A percentile compares a stretch with the other conserved stretches of the same genome.
Conservation (phyloP, 2,329 filamentous ascomycete species). For the Scedosporium aurantiacum region DNA sequence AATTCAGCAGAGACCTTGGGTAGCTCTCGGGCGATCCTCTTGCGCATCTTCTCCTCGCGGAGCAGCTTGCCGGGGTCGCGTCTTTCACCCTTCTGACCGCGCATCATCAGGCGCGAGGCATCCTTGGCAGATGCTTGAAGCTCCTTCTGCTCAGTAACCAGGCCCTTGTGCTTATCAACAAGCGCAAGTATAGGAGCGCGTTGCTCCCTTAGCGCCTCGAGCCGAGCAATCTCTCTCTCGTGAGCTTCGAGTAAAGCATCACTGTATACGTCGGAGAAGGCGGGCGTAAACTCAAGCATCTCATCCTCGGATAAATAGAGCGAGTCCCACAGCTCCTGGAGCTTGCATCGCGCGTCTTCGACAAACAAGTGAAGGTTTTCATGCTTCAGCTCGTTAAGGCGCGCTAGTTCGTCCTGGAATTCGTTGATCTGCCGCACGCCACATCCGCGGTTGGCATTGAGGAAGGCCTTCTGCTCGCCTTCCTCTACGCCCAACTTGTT, state of each 20-base stretch:
- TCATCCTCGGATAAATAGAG: constrained; percentile 95
- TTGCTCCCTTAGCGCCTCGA: constrained; percentile 77
- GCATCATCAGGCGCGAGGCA: constrained; percentile 82
- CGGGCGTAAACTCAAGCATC: constrained; percentile 95
- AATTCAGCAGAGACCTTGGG: constrained; percentile 86
- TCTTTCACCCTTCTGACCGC: constrained; percentile 85
- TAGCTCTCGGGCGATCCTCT: constrained; percentile 90
- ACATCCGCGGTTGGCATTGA: constrained; percentile 80
- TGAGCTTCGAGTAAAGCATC: constrained; percentile 92
- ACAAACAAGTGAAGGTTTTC: constrained; percentile 95
- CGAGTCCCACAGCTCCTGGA: constrained; percentile 91
- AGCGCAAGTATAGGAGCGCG: constrained; percentile 72
- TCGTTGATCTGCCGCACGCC: constrained; percentile 89
- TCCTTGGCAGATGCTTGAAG: constrained; percentile 87
- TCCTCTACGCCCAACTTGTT: constrained; percentile 76
- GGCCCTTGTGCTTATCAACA: constrained; percentile 70
- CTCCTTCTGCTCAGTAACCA: constrained; percentile 79
- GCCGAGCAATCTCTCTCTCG: constrained; percentile 74
- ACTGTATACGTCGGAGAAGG: constrained; percentile 94
- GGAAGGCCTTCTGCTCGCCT: constrained; percentile 70
- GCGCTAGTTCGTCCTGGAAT: constrained; percentile 79
- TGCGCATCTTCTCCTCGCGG: constrained; percentile 96
- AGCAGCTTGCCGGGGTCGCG: constrained; percentile 89
- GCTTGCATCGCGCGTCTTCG: constrained; percentile 78
- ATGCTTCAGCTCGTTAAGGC: constrained; percentile 84